These are phyloP conservation scores for Tolypocladium pustulatum DNA, from an alignment of 2,329 filamentous ascomycete species.

Conservation along the genomic window DNA sequence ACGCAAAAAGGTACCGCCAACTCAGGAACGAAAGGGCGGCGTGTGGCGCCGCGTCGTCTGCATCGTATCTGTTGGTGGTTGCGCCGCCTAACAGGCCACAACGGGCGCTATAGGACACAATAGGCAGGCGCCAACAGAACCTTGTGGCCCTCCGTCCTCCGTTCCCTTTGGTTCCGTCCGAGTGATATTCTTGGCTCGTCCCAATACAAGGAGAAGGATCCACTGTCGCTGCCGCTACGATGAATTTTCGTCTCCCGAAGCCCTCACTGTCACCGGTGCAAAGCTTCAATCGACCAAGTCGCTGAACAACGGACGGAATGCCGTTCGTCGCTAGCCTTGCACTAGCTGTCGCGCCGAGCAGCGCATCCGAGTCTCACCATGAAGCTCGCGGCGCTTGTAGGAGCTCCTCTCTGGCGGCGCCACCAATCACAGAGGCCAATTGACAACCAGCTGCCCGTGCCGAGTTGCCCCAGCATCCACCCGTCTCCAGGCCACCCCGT, in stretches of 20 bases:
- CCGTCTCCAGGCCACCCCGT: neutral
- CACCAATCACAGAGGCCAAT: neutral
- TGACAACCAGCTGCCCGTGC: neutral
- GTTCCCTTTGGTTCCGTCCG: neutral
- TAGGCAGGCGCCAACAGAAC: neutral
- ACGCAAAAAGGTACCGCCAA: neutral
- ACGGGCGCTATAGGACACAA: neutral
- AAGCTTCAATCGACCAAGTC: too few species aligned
- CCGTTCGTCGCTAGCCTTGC: neutral
- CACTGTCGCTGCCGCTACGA: neutral
- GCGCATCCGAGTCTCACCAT: neutral
- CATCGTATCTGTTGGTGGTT: neutral
- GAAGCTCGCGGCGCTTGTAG: neutral
- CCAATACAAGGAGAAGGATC: neutral
- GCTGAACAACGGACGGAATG: neutral
- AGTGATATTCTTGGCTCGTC: neutral
- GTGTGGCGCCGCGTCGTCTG: neutral
- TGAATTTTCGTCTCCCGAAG: neutral
- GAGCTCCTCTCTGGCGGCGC: neutral
- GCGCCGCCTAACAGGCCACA: neutral
- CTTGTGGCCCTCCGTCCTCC: neutral
- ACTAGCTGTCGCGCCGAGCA: neutral
- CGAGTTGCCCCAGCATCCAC: neutral
- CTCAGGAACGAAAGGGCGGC: neutral
- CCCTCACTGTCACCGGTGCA: too few species aligned